A percentile compares a stretch with the other conserved stretches of the same genome.
Conservation (phyloP, 1,284 basidiomycete species). For the Leccinum fallax region DNA sequence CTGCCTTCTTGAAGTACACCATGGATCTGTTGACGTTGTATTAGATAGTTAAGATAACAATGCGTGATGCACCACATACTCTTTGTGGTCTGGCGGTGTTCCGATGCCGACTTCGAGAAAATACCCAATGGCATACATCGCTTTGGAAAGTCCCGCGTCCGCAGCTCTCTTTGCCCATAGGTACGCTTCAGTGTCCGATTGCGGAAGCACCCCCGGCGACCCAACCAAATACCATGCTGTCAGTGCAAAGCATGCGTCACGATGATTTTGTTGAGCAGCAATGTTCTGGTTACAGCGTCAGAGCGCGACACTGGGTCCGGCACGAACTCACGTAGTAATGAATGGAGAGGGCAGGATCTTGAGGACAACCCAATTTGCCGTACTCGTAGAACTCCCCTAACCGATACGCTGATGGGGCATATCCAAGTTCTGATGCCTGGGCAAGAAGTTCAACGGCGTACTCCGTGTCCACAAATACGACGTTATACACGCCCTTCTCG, state of each 20-base stretch:
- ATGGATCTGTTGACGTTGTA: conserved; percentile 53
- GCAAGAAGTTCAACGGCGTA: conserved; percentile 95
- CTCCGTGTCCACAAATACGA: conserved; percentile 94
- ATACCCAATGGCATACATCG: conserved; percentile 97
- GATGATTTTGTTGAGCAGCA: conserved; percentile 95
- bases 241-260: conserved; percentile 96
- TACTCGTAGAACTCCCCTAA: conserved; percentile 99
- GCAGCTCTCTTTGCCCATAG: conserved; percentile 93
- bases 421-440: conserved; percentile 93
- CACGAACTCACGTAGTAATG: conserved; percentile 88
- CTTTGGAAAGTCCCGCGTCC: conserved; percentile 87
- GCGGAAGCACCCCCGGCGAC: conserved; percentile 94
- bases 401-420: conserved; percentile 94
- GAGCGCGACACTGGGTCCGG: conserved; percentile 3
- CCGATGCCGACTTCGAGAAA: conserved; percentile 95
- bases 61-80: conserved; percentile 42
- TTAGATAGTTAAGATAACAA: conserved; percentile 8
- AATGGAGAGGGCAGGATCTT: conserved; percentile 94
- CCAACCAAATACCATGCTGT: conserved; percentile 99
- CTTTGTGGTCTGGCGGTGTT: conserved; percentile 63
- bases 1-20: conserved; percentile 86
- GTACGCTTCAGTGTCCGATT: conserved; percentile 97
- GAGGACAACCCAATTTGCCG: conserved; percentile 98
- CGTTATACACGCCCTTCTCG: conserved; percentile 94
- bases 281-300: conserved; percentile 70